phyloP scores from a whole-genome alignment of 1,139 yeast genomes.

The Sugiyamaella japonica region DNA sequence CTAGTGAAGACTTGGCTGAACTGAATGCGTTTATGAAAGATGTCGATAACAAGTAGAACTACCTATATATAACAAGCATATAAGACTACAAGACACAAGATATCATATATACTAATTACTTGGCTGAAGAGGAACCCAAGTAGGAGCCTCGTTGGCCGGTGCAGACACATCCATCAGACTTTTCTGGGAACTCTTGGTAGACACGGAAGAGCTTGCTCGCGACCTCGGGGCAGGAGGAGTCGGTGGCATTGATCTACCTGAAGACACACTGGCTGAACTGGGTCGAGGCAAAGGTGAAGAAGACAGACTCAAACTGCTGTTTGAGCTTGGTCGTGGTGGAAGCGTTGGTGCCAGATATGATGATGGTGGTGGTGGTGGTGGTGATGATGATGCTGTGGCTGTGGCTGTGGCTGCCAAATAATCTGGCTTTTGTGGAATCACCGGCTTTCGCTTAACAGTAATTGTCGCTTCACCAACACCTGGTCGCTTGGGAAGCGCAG shows the following conservation, averaged over 20 bases:
- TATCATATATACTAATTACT: conserved; percentile 2
- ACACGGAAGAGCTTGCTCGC: conserved; percentile 15
- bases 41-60: neutral
- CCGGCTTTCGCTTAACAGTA: conserved; percentile 21
- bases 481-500: conserved; percentile 32
- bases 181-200: conserved; percentile 14
- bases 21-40: conserved; percentile 23
- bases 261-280: conserved; percentile 5
- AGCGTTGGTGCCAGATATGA: conserved; percentile 23
- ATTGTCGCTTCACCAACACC: neutral
- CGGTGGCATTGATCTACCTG: conserved; percentile 13
- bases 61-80: no score
- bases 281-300: conserved; percentile 20
- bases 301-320: neutral
- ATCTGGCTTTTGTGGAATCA: conserved; percentile 32
- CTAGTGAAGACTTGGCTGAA: conserved; percentile 18
- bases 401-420: conserved; percentile 11
- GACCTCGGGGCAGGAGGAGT: conserved; percentile 17
- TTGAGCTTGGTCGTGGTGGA: conserved; percentile 22
- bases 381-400: neutral
- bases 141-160: conserved; percentile 9
- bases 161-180: conserved; percentile 26
- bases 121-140: conserved; percentile 31
- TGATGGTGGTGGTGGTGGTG: conserved; percentile 20
- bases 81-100: neutral